Conservation (phyloP, 768 basidiomycete genomes). For the Candolleomyces efflorescens region DNA sequence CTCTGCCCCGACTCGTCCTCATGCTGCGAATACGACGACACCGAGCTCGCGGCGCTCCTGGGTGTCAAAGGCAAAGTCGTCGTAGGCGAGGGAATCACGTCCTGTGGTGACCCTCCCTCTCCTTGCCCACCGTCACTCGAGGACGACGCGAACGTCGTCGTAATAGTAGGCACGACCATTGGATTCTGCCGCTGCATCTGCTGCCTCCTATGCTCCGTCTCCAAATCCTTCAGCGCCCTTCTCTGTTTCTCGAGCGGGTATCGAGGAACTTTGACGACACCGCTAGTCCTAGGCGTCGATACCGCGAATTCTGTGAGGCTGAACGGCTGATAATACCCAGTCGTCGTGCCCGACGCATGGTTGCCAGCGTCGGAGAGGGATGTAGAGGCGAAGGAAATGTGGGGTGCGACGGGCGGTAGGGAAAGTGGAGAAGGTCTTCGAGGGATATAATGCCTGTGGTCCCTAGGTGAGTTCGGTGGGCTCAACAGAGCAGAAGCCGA, state of each 20-base stretch:
- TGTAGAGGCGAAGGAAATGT: not conserved
- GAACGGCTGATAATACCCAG: slow-evolving; percentile 3
- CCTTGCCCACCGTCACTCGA: no score
- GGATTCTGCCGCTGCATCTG: slow-evolving; percentile 10
- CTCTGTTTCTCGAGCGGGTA: slow-evolving; percentile 10
- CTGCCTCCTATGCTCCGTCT: slow-evolving; percentile 1
- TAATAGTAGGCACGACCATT: not conserved
- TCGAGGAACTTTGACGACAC: not conserved
- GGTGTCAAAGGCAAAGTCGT: slow-evolving; percentile 10
- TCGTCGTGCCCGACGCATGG: not conserved
- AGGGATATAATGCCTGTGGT: slow-evolving; percentile 8
- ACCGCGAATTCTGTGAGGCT: not conserved
- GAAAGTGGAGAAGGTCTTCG: slow-evolving; percentile 8
- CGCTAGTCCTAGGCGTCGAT: not conserved
- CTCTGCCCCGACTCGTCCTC: not conserved
- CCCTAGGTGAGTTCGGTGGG: slow-evolving; percentile 6
- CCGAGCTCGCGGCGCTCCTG: slow-evolving; percentile 3
- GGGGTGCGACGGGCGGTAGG: slow-evolving; percentile 3
- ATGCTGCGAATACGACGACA: slow-evolving; percentile 3
- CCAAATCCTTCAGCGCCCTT: slow-evolving; percentile 6
- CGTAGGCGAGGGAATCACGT: slow-evolving; percentile 1
- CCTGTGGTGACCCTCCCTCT: not conserved
- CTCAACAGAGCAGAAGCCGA: not conserved
- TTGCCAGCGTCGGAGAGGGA: not conserved
- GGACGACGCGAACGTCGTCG: not conserved